Evolutionary conservation across 2,329 filamentous ascomycete genomes (phyloP).

Genomic region (Monosporascus sp.): DNA sequence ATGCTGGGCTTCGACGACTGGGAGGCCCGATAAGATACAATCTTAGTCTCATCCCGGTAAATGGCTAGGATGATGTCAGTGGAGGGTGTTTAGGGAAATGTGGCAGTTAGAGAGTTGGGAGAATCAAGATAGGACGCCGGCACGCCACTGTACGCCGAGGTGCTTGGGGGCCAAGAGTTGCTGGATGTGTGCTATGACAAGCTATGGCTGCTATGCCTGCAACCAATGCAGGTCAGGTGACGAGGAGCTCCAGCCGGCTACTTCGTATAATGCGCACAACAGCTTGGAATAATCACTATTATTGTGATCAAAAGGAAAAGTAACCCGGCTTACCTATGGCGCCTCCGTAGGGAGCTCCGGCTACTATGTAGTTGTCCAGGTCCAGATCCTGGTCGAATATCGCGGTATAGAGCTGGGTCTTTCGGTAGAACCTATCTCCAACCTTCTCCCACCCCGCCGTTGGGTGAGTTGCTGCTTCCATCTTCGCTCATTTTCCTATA

Average conservation of each 20-base stretch:
- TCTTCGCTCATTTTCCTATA: conserved; percentile 25
- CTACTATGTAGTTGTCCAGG: conserved; percentile 88
- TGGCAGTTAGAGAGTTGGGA: background rate
- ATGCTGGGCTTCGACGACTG: conserved; percentile 75
- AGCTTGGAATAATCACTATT: no score
- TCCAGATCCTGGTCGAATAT: conserved; percentile 92
- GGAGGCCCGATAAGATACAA: conserved; percentile 70
- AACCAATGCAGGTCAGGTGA: background rate
- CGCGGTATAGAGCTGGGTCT: conserved; percentile 85
- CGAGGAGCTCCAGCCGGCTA: no score
- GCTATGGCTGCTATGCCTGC: no score
- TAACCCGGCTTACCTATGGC: conserved; percentile 66
- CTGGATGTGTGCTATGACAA: no score
- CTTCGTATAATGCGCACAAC: no score
- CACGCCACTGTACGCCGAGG: background rate
- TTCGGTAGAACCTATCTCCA: conserved; percentile 91
- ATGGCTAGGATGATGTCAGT: conserved; percentile 56
- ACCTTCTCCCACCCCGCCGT: conserved; percentile 92
- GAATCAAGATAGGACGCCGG: background rate
- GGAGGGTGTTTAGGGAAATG: background rate
- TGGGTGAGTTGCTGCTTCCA: conserved; percentile 54
- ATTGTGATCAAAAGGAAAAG: conserved; percentile 6
- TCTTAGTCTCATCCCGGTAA: conserved; percentile 81
- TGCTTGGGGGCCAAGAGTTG: no score
- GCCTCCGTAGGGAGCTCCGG: conserved; percentile 87